Percentiles rank a stretch among this genome's conserved stretches.
Conservation (phyloP, 164 flowering plant species). For the Chimonanthus salicifolius region DNA sequence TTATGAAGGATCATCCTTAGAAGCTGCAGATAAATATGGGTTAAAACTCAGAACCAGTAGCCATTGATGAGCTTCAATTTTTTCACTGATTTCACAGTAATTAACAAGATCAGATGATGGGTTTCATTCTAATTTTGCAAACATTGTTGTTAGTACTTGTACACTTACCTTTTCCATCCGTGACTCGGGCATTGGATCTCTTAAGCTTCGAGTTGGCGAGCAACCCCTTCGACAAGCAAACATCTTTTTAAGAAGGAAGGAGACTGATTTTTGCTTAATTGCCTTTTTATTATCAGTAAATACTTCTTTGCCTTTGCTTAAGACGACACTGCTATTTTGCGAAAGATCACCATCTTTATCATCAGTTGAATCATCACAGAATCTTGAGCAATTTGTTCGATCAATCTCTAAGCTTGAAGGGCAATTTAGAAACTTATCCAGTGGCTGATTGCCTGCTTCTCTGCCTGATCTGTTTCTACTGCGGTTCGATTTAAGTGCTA, state of each 20-base stretch:
- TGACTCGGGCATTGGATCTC: conserved; percentile 66
- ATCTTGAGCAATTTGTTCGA: conserved; percentile 23
- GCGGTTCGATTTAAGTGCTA: conserved; percentile 43
- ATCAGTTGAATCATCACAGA: conserved; percentile 24
- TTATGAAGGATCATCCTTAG: conserved; percentile 64
- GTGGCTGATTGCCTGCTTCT: conserved; percentile 41
- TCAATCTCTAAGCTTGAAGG: conserved; percentile 87
- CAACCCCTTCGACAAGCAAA: conserved; percentile 55
- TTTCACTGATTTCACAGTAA: too few relatives aligned
- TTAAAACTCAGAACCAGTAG: neutral
- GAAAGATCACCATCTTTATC: conserved; percentile 23
- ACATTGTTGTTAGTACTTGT: conserved; percentile 2
- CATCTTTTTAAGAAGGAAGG: conserved; percentile 76
- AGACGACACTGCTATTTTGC: conserved; percentile 30
- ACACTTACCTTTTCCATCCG: conserved; percentile 70
- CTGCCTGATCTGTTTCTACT: conserved; percentile 14
- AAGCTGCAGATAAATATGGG: conserved; percentile 33
- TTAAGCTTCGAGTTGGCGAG: conserved; percentile 39
- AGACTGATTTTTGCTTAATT: conserved; percentile 48
- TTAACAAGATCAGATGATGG: too few relatives aligned
- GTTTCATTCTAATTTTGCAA: too few relatives aligned
- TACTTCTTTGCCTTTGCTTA: conserved; percentile 57
- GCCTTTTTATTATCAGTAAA: conserved; percentile 35
- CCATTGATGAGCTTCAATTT: too few relatives aligned
- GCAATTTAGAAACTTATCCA: conserved; percentile 84